A percentile compares a stretch with the other conserved stretches of the same genome.
Evolutionary conservation across 352 stramenopile species (phyloP).

Genomic region (Phytophthora multivora): DNA sequence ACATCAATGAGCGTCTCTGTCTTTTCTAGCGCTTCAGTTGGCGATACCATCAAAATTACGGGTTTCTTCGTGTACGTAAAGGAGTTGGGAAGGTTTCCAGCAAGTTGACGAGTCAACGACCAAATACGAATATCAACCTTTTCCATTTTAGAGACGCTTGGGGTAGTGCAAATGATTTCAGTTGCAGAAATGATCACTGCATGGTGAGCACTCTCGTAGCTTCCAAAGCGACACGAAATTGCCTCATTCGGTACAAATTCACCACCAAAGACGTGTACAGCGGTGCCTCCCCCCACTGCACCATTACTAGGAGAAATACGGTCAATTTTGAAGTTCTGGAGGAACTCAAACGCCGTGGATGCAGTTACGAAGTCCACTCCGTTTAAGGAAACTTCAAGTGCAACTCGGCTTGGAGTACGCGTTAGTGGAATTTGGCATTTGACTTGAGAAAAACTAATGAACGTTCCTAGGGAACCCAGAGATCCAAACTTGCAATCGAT

Average conservation of each 20-base stretch:
- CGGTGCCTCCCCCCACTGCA: conserved; percentile 59
- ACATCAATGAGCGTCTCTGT: conserved; percentile 55
- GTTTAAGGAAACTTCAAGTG: conserved; percentile 71
- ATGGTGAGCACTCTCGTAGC: conserved; percentile 1
- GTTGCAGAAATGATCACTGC: conserved; percentile 48
- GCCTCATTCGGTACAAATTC: conserved; percentile 45
- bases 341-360: conserved; percentile 41
- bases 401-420: conserved; percentile 18
- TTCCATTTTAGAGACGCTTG: conserved; percentile 16
- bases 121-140: conserved; percentile 38
- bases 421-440: conserved; percentile 50
- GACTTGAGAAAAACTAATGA: conserved; percentile 39
- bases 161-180: conserved; percentile 50
- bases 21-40: conserved; percentile 49
- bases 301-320: conserved; percentile 51
- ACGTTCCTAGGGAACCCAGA: conserved; percentile 32
- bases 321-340: conserved; percentile 35
- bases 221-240: conserved; percentile 59
- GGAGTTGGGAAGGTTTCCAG: conserved; percentile 28
- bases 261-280: conserved; percentile 61
- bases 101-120: conserved; percentile 28
- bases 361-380: conserved; percentile 52
- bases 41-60: conserved; percentile 43
- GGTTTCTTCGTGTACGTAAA: conserved; percentile 55
- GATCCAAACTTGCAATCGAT: conserved; percentile 46